Evolutionary conservation across 768 basidiomycete genomes (phyloP), one percentile per base, ranked within the genome.

Genomic region (Lactarius hatsudake): DNA sequence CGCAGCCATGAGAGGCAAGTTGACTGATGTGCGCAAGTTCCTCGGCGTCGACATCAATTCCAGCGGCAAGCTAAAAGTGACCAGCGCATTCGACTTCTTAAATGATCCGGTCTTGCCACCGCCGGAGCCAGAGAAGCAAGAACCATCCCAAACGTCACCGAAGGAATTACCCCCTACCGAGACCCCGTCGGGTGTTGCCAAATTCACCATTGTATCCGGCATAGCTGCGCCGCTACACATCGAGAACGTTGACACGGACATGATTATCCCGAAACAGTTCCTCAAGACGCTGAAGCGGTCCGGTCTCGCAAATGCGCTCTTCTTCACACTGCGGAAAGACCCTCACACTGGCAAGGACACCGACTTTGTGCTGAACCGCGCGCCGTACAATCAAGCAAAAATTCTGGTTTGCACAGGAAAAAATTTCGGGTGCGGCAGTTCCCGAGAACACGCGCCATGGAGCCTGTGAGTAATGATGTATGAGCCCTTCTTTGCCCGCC

Each of bases 41-140:
- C 74, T 84, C 62, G 77, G 80, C 54, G 75, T 73, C 30, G 73
- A 73, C 12, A 48, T 66, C 51, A 65, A 70, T n/a, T 58, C 75
- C 2, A 69, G 71, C 9, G 72, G 83, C 42, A 83, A 85, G 59
- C 77, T 94, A 71, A 96, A 94, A 79, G 80, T 87, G 58, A 81
- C 85, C 30, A 90, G 81, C 67, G 86, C 84, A 32, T 82, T 83
- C 72, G 89, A 95, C 65, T 94, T 94, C 79, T 81, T 96, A 76
- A 87, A 87, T 58, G 88, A 90, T 68, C 84, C 79, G 34, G 78
- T 79, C 34, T 74, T 81, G 26, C 76, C 81, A 17, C 75, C 82
- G 18, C 79, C 78, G 9, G 75, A 74, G 48, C 78, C 80, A 26
- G 74, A 70, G 36, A 71, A 74, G 63, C 67, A 71, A 13, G 61